Conservation (phyloP, 495 filamentous ascomycete genomes). For the Penicillium bovifimosum region DNA sequence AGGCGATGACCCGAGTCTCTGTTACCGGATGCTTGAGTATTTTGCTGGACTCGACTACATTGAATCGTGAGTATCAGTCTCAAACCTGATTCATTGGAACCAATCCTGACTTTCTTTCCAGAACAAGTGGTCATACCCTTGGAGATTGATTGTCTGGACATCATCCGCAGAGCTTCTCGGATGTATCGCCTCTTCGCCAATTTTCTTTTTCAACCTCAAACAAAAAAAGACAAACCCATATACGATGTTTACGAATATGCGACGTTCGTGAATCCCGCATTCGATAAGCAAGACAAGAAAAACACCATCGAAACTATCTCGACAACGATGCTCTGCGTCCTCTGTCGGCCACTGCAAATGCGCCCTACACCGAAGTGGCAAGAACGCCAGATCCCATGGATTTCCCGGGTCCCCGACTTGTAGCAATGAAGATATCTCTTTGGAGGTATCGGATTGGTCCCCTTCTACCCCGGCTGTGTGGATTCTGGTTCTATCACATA, state of each 20-base stretch:
- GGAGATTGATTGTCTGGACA: slow-evolving; percentile 19
- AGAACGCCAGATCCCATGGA: slow-evolving; percentile 33
- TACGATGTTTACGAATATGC: slow-evolving; percentile 7
- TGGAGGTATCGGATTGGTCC: slow-evolving; percentile 41
- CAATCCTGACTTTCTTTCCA: slow-evolving; percentile 11
- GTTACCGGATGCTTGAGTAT: slow-evolving; percentile 46
- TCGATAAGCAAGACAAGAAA: slow-evolving; percentile 12
- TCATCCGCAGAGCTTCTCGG: background rate
- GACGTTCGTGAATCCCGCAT: slow-evolving; percentile 6
- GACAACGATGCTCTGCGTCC: slow-evolving; percentile 7
- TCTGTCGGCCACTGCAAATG: slow-evolving; percentile 8
- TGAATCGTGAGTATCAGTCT: slow-evolving; percentile 33
- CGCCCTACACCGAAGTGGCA: slow-evolving; percentile 12
- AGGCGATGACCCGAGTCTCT: slow-evolving; percentile 42
- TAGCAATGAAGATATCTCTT: slow-evolving; percentile 42
- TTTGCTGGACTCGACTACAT: slow-evolving; percentile 48
- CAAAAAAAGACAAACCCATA: slow-evolving; percentile 6
- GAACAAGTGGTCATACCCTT: slow-evolving; percentile 15
- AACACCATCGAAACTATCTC: slow-evolving; percentile 7
- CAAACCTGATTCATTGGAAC: background rate
- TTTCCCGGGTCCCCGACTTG: slow-evolving; percentile 38
- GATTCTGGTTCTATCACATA: slow-evolving; percentile 24
- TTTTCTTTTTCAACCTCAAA: background rate
- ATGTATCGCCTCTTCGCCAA: background rate
- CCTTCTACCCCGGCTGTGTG: slow-evolving; percentile 35